These are phyloP conservation scores for Phytopythium chamaehyphon DNA, from an alignment of 352 stramenopile species.

Conservation along the genomic window DNA sequence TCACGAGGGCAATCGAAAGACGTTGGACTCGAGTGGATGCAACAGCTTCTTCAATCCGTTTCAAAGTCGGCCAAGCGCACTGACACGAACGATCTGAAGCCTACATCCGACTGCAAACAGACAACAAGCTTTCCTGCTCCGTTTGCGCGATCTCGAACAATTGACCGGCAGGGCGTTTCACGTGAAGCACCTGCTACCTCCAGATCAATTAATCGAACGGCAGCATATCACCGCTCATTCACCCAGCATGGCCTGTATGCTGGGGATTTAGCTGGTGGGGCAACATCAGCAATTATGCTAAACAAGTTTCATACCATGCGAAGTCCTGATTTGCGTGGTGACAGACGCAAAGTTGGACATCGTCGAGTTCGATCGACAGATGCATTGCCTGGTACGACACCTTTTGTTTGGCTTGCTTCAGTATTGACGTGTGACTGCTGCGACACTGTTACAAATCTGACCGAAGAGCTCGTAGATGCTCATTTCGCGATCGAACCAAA, in stretches of 20 bases:
- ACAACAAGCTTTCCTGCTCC: slow-evolving; percentile 2
- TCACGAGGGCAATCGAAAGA: slow-evolving; percentile 8
- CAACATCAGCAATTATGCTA: not conserved
- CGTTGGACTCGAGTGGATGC: slow-evolving; percentile 21
- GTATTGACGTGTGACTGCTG: slow-evolving; percentile 25
- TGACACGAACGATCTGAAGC: not conserved
- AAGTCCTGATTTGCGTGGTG: not conserved
- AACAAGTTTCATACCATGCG: not conserved
- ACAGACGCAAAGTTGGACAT: not conserved
- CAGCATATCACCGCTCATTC: slow-evolving; percentile 33
- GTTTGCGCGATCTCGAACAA: slow-evolving; percentile 39
- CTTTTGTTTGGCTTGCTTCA: slow-evolving; percentile 33
- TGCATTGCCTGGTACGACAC: slow-evolving; percentile 9
- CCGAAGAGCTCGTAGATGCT: slow-evolving; percentile 16
- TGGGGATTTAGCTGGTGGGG: not conserved
- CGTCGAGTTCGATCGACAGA: not conserved
- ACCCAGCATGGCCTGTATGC: slow-evolving; percentile 13
- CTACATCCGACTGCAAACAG: not conserved
- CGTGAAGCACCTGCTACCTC: slow-evolving; percentile 12
- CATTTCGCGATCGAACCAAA: not conserved
- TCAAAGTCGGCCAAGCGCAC: slow-evolving; percentile 14
- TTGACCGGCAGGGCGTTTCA: slow-evolving; percentile 18
- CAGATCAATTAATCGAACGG: not conserved
- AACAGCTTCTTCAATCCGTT: slow-evolving; percentile 20
- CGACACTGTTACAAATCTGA: slow-evolving; percentile 15